Conservation (phyloP, 2,329 filamentous ascomycete genomes). For the Fusarium pilosicola region DNA sequence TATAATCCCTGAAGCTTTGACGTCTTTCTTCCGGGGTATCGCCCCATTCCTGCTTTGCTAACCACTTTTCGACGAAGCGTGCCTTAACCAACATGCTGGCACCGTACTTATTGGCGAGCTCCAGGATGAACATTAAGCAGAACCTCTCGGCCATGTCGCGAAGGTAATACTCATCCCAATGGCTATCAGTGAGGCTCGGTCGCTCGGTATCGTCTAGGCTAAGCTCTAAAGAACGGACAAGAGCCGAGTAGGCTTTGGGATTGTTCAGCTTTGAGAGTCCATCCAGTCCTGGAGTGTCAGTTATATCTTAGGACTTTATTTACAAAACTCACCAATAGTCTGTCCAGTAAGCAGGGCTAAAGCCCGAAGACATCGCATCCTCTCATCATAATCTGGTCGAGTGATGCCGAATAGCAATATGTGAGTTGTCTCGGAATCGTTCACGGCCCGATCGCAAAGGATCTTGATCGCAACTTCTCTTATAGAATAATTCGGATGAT, state of each 20-base stretch:
- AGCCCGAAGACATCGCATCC: conserved; percentile 66
- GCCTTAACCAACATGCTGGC: conserved; percentile 68
- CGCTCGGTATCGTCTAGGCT: conserved; percentile 61
- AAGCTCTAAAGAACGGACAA: conserved; percentile 70
- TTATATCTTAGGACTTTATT: not conserved
- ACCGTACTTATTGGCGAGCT: conserved; percentile 69
- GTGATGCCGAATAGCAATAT: conserved; percentile 68
- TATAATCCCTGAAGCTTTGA: conserved; percentile 64
- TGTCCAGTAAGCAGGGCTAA: conserved; percentile 64
- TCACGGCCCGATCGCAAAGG: conserved; percentile 65
- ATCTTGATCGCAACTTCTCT: conserved; percentile 73
- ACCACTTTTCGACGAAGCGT: conserved; percentile 76
- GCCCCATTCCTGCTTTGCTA: conserved; percentile 78
- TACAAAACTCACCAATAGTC: conserved; percentile 44
- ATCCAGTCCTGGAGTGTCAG: conserved; percentile 46
- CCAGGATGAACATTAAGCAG: conserved; percentile 65
- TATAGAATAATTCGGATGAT: conserved; percentile 78
- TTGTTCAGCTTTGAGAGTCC: conserved; percentile 60
- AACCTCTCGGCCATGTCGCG: conserved; percentile 70
- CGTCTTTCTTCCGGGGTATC: conserved; percentile 60
- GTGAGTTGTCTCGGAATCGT: conserved; percentile 64
- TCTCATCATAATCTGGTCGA: conserved; percentile 66
- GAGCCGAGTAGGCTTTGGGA: conserved; percentile 62
- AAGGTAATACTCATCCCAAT: conserved; percentile 71
- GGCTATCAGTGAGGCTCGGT: conserved; percentile 62